Percentiles rank a stretch among this genome's conserved stretches.
phyloP scores from a whole-genome alignment of 2,329 filamentous ascomycete genomes.

The Scytalidium lignicola region DNA sequence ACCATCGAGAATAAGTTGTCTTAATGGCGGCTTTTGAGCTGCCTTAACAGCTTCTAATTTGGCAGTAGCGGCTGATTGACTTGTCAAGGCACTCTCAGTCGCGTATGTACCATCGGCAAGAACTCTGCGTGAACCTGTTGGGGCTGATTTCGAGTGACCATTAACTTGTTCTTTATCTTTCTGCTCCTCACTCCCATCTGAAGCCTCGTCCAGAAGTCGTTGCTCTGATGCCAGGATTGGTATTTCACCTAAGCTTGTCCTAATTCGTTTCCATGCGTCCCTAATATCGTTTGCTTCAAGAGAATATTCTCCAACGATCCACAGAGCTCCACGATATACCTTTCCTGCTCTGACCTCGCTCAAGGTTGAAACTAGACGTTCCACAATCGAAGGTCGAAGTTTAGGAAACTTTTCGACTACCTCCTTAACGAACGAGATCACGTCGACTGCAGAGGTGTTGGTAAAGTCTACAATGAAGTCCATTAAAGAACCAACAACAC shows the following conservation, averaged over 20 bases:
- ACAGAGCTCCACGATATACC: constrained; percentile 92
- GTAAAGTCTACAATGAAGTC: constrained; percentile 99
- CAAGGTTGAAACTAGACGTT: constrained; percentile 82
- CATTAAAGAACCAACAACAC: constrained; percentile 95
- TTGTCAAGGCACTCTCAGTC: constrained; percentile 92
- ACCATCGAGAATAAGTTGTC: constrained; percentile 91
- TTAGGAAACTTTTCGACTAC: constrained; percentile 97
- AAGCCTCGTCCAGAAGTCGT: constrained; percentile 77
- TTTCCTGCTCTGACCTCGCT: constrained; percentile 94
- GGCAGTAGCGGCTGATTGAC: constrained; percentile 81
- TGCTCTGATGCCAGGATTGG: constrained; percentile 95
- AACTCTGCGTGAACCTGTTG: constrained; percentile 83
- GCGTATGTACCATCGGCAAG: constrained; percentile 96
- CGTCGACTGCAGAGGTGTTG: constrained; percentile 92
- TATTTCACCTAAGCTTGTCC: constrained; percentile 90
- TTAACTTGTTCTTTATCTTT: constrained; percentile 65
- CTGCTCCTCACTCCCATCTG: constrained; percentile 61
- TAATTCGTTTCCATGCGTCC: constrained; percentile 94
- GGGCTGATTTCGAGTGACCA: constrained; percentile 69
- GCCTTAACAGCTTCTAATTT: constrained; percentile 95
- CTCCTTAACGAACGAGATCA: constrained; percentile 98
- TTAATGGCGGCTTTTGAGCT: constrained; percentile 89
- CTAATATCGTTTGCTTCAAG: constrained; percentile 89
- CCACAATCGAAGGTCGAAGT: constrained; percentile 79
- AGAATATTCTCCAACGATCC: constrained; percentile 98